Evolutionary conservation across 306 rosid species (phyloP), one percentile per base, ranked within the genome.

Genomic region (Fagus crenata): DNA sequence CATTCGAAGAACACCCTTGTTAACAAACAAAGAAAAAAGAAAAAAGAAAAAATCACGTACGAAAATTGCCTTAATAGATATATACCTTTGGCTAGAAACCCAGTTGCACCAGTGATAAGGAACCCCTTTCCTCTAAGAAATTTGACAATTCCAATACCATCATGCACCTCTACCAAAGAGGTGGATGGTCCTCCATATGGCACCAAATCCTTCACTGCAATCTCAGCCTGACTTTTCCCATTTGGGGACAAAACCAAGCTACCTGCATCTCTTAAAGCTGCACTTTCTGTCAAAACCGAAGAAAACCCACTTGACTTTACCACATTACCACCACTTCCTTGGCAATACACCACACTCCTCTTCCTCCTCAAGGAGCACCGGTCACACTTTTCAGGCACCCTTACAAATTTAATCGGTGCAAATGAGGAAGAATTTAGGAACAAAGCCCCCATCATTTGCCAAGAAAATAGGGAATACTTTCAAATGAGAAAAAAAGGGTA

Each of bases 71-170:
- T 32, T 11, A 60, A n/a, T 17, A 69, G 6, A 54, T 76, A 7
- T 33, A 43, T 59, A 92, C 98, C 97, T 88, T 95, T 95, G 1
- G 92, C 98, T 11, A 95, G 97, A 88, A 95, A 95, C 12, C 98
- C 98, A 37, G 97, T 95, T 59, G 90, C 91, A 15, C 98, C 97
- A 71, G 98, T 95, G 28, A 95, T 69, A 53, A 95, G 89, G 76
- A 92, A 90, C 67, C 80, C 83, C 80, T 90, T 95, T 40, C 97
- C 98, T 82, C 78, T 82, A 22, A 95, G 89, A 82, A 92, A 92
- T 31, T 89, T 90, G 55, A 87, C 88, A 80, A 95, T 95, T 32
- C 98, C 98, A 71, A 90, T 82, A 42, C 93, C 97, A 40, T 90
- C 91, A 81, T 85, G 86, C 80, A 89, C 71, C 35, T 91, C 96